Evolutionary conservation across 2,329 filamentous ascomycete genomes (phyloP).

Genomic region (Fusarium foetens): DNA sequence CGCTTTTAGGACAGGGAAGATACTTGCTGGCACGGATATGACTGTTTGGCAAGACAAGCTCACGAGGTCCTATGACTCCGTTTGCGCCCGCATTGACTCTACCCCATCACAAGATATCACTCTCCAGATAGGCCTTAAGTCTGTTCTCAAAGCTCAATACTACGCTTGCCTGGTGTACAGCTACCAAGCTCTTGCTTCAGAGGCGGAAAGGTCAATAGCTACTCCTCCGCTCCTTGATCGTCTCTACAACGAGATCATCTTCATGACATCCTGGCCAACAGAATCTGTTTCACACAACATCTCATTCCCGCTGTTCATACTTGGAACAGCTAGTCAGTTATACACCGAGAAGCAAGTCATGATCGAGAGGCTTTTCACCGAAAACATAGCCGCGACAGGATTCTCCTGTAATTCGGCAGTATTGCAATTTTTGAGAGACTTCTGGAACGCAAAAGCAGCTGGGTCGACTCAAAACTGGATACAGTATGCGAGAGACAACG

Average conservation of each 20-base stretch:
- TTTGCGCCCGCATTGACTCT: not conserved
- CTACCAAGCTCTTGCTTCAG: not conserved
- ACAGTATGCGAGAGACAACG: not conserved
- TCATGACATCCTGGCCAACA: not conserved
- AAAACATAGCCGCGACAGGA: not conserved
- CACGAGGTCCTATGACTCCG: not conserved
- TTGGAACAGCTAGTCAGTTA: not conserved
- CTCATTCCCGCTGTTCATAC: slow-evolving; percentile 1
- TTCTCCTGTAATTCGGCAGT: slow-evolving; percentile 1
- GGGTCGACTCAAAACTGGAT: not conserved
- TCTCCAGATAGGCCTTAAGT: not conserved
- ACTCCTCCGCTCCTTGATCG: not conserved
- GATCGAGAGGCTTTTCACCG: not conserved
- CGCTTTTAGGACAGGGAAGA: not conserved
- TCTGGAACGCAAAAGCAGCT: not conserved
- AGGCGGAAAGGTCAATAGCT: not conserved
- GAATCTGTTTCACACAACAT: not conserved
- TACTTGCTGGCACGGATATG: not conserved
- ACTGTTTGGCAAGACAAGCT: not conserved
- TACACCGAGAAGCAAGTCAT: not conserved
- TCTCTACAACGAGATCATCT: not conserved
- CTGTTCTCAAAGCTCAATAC: not conserved
- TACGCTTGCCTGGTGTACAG: not conserved
- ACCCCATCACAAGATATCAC: not conserved
- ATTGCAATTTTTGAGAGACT: not conserved